phyloP scores from a whole-genome alignment of 306 rosid species.

The Cucumis cinereus region DNA sequence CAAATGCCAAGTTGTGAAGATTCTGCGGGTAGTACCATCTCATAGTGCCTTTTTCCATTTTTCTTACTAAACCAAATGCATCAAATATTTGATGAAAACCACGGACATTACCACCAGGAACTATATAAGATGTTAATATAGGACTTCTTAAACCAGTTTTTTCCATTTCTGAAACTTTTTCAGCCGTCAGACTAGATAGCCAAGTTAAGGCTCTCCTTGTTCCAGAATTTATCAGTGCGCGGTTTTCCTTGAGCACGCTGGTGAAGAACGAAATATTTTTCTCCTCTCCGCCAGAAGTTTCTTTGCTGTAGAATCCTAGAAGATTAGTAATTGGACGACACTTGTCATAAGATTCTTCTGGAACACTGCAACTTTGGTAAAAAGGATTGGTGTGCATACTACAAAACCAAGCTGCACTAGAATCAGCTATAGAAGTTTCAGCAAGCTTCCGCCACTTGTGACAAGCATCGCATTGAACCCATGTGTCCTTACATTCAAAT shows the following conservation, averaged over 20 bases:
- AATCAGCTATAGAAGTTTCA: constrained; percentile 38
- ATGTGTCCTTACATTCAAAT: constrained; percentile 45
- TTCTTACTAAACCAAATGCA: constrained; percentile 76
- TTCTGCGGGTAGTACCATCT: constrained; percentile 71
- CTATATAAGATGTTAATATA: constrained; percentile 22
- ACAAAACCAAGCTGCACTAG: constrained; percentile 80
- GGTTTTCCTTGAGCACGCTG: constrained; percentile 71
- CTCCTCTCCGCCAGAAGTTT: constrained; percentile 52
- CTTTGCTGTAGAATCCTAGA: constrained; percentile 69
- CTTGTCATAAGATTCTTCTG: constrained; percentile 52
- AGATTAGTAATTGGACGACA: constrained; percentile 42
- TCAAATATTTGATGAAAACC: constrained; percentile 50
- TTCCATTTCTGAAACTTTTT: constrained; percentile 64
- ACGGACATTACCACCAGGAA: constrained; percentile 25
- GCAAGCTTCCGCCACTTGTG: constrained; percentile 82
- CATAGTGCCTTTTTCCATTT: constrained; percentile 48
- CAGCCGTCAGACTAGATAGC: constrained; percentile 54
- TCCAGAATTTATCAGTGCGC: constrained; percentile 39
- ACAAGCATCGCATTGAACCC: constrained; percentile 96
- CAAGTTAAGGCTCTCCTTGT: constrained; percentile 71
- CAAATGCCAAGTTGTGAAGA: constrained; percentile 71
- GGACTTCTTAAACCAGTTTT: constrained; percentile 69
- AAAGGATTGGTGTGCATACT: constrained; percentile 69
- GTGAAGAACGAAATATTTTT: constrained; percentile 67
- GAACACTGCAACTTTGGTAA: constrained; percentile 57